Conservation (phyloP, 2,329 filamentous ascomycete genomes). For the Exophiala calicioides region DNA sequence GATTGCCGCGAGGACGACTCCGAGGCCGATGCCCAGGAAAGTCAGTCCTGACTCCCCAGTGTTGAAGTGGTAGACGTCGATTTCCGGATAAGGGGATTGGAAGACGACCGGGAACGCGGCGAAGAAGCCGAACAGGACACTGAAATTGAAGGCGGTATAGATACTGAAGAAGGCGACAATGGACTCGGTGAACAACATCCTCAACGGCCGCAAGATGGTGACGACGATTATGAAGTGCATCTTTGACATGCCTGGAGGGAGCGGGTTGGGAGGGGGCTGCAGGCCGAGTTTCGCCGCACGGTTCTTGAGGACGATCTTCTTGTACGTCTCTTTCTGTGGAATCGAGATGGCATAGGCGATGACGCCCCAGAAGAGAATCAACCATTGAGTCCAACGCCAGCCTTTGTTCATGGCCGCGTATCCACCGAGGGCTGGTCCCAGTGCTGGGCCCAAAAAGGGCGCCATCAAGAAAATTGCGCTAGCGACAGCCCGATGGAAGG, state of each 20-base stretch:
- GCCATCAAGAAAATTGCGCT: conserved; percentile 58
- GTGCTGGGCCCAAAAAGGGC: conserved; percentile 66
- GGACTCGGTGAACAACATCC: conserved; percentile 67
- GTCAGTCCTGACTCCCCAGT: conserved; percentile 69
- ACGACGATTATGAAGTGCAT: conserved; percentile 42
- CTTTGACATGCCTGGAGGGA: conserved; percentile 59
- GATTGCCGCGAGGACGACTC: conserved; percentile 59
- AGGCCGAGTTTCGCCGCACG: conserved; percentile 55
- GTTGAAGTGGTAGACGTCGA: conserved; percentile 64
- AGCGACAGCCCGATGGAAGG: conserved; percentile 58
- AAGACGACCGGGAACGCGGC: conserved; percentile 85
- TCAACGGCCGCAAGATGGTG: conserved; percentile 56
- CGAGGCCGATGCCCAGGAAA: conserved; percentile 77
- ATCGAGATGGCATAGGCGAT: conserved; percentile 63
- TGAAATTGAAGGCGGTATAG: conserved; percentile 76
- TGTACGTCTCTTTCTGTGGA: conserved; percentile 63
- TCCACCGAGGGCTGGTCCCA: conserved; percentile 69
- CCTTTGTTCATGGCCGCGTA: conserved; percentile 64
- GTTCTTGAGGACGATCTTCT: conserved; percentile 66
- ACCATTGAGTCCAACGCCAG: conserved; percentile 74
- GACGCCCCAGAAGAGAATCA: conserved; percentile 65
- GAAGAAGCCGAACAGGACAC: conserved; percentile 79
- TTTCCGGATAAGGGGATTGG: conserved; percentile 43
- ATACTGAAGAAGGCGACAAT: conserved; percentile 68
- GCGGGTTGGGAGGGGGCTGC: conserved; percentile 66